phyloP scores from a whole-genome alignment of 2,329 filamentous ascomycete genomes.

The Trichophyton mentagrophytes region DNA sequence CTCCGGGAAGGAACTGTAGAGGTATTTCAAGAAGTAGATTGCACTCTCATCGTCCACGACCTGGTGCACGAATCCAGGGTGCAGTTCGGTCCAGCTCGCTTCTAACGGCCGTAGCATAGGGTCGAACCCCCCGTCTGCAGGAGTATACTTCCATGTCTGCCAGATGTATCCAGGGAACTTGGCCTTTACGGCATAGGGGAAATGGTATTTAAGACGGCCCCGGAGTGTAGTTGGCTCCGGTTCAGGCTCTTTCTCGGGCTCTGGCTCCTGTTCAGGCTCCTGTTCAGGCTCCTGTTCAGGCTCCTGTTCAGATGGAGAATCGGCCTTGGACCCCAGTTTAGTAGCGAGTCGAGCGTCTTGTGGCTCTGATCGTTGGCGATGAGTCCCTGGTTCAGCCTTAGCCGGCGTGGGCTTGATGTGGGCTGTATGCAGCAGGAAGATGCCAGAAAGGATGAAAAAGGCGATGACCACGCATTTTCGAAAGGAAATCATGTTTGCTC shows the following conservation, averaged over 20 bases:
- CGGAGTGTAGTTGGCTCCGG: slow-evolving; percentile 51
- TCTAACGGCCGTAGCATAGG: slow-evolving; percentile 68
- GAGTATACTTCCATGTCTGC: slow-evolving; percentile 95
- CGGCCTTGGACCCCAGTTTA: slow-evolving; percentile 21
- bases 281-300: slow-evolving; percentile 24
- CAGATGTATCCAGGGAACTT: slow-evolving; percentile 98
- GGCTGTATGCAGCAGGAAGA: slow-evolving; percentile 56
- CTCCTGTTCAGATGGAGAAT: slow-evolving; percentile 30
- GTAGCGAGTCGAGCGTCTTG: background rate
- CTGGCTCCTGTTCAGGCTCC: slow-evolving; percentile 39
- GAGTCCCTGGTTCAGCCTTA: slow-evolving; percentile 12
- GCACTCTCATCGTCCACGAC: slow-evolving; percentile 89
- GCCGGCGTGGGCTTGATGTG: slow-evolving; percentile 38
- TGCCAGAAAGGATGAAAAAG: slow-evolving; percentile 52
- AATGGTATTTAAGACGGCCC: slow-evolving; percentile 79
- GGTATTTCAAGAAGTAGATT: slow-evolving; percentile 63
- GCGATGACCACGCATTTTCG: slow-evolving; percentile 62
- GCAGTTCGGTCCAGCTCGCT: slow-evolving; percentile 74
- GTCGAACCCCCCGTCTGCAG: slow-evolving; percentile 60
- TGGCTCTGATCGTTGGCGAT: background rate
- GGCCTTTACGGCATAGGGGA: slow-evolving; percentile 74
- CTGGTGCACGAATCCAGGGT: slow-evolving; percentile 89
- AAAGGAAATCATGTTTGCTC: slow-evolving; percentile 60
- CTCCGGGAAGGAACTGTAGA: slow-evolving; percentile 73
- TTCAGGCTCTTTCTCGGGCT: background rate